phyloP scores from a whole-genome alignment of 1,139 yeast species.

The Blastobotrys persicus region DNA sequence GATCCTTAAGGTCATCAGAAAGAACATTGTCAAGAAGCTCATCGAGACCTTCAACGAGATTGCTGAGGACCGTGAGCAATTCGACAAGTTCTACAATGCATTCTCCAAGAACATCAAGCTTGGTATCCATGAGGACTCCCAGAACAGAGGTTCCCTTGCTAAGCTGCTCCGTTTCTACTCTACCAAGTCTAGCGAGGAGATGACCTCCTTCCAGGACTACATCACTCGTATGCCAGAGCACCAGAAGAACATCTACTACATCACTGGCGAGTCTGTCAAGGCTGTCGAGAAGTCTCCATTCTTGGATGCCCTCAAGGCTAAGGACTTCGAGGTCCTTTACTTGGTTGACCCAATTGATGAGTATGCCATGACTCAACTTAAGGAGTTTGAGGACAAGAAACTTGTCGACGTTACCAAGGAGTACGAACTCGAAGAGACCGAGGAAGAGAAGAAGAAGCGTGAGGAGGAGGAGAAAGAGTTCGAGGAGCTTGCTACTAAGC shows the following conservation, averaged over 20 bases:
- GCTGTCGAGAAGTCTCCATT: slow-evolving; percentile 99
- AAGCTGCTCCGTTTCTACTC: slow-evolving; percentile 97
- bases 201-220: slow-evolving; percentile 92
- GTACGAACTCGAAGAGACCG: slow-evolving; percentile 98
- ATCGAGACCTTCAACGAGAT: slow-evolving; percentile 98
- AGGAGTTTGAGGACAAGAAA: slow-evolving; percentile 99
- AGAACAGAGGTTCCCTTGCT: slow-evolving; percentile 93
- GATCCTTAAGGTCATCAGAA: slow-evolving; percentile 98
- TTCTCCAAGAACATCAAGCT: slow-evolving; percentile 98
- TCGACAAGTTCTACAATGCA: slow-evolving; percentile 97
- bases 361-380: slow-evolving; percentile 98
- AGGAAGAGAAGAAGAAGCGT: slow-evolving; percentile 92
- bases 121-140: slow-evolving; percentile 98
- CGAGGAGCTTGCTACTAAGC: slow-evolving; percentile 91
- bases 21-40: slow-evolving; percentile 98
- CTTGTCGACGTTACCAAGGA: slow-evolving; percentile 98
- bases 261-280: slow-evolving; percentile 98
- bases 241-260: slow-evolving; percentile 98
- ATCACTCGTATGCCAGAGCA: slow-evolving; percentile 99
- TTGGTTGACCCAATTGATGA: slow-evolving; percentile 99
- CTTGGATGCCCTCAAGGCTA: slow-evolving; percentile 97
- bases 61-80: slow-evolving; percentile 98
- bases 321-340: slow-evolving; percentile 97
- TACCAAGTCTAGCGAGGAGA: slow-evolving; percentile 91
- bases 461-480: slow-evolving; percentile 90